Conservation (phyloP, 495 filamentous ascomycete species). For the Ramalina intermedia region DNA sequence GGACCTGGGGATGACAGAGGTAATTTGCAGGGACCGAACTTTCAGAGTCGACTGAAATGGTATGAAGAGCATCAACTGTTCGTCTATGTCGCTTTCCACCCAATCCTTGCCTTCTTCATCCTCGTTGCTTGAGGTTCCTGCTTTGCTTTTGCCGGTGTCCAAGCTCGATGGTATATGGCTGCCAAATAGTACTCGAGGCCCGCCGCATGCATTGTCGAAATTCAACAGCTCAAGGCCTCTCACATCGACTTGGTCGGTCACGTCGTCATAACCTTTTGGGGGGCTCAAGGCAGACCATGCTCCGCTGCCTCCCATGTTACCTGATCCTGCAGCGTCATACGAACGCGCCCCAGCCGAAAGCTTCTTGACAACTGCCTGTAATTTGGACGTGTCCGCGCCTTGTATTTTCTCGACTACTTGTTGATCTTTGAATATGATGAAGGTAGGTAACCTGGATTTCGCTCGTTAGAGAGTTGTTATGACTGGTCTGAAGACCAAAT, state of each 20-base stretch:
- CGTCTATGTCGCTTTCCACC: constrained; percentile 98
- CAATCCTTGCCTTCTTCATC: constrained; percentile 50
- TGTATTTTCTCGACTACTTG: constrained; percentile 50
- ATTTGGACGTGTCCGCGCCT: constrained; percentile 56
- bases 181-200: constrained; percentile 59
- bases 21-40: constrained; percentile 80
- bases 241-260: constrained; percentile 66
- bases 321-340: constrained; percentile 32
- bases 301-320: constrained; percentile 22
- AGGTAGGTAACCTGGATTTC: constrained; percentile 52
- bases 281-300: constrained; percentile 59
- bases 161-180: constrained; percentile 49
- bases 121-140: constrained; percentile 32
- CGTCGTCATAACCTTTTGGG: constrained; percentile 68
- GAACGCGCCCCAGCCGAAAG: constrained; percentile 56
- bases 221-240: constrained; percentile 80
- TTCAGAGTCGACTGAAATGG: constrained; percentile 84
- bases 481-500: not conserved
- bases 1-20: constrained; percentile 52
- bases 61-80: constrained; percentile 88
- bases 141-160: constrained; percentile 30
- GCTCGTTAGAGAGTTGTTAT: not conserved
- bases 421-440: constrained; percentile 76
- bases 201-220: constrained; percentile 53
- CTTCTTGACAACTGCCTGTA: constrained; percentile 55